Conservation (phyloP, 2,329 filamentous ascomycete genomes). For the Aspergillus aculeatus region DNA sequence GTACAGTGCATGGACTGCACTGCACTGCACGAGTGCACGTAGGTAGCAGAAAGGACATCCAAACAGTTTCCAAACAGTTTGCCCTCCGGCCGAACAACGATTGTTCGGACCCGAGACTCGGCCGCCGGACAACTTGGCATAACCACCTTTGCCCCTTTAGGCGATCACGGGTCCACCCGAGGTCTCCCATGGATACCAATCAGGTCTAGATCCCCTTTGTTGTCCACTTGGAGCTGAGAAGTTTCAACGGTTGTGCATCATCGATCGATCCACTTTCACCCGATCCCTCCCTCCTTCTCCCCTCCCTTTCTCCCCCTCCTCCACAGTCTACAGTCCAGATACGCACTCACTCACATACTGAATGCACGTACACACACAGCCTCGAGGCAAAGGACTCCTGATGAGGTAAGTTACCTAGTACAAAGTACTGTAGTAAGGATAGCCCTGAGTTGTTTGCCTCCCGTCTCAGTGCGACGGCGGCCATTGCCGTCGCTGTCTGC, state of each 20-base stretch:
- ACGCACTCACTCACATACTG: no score
- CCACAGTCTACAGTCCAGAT: background rate
- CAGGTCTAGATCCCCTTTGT: background rate
- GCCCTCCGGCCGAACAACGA: constrained; percentile 6
- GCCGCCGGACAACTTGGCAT: constrained; percentile 9
- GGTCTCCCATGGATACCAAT: background rate
- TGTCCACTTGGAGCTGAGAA: background rate
- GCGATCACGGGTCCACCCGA: background rate
- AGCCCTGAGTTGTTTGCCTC: background rate
- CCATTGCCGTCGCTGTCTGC: background rate
- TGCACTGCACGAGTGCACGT: no score
- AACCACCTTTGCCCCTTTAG: background rate
- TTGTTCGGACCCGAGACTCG: constrained; percentile 17
- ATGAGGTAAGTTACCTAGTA: background rate
- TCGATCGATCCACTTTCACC: constrained; percentile 12
- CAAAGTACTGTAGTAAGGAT: no score
- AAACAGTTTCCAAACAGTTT: background rate
- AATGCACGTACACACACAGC: no score
- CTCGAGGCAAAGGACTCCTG: background rate
- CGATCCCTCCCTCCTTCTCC: background rate
- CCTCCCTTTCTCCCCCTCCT: background rate
- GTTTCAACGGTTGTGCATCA: constrained; percentile 17
- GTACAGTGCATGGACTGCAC: no score
- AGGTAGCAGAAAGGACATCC: background rate
- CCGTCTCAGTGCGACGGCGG: background rate